Evolutionary conservation across 345 rosid species (phyloP).

Genomic region (Lenwebbia sp.): DNA sequence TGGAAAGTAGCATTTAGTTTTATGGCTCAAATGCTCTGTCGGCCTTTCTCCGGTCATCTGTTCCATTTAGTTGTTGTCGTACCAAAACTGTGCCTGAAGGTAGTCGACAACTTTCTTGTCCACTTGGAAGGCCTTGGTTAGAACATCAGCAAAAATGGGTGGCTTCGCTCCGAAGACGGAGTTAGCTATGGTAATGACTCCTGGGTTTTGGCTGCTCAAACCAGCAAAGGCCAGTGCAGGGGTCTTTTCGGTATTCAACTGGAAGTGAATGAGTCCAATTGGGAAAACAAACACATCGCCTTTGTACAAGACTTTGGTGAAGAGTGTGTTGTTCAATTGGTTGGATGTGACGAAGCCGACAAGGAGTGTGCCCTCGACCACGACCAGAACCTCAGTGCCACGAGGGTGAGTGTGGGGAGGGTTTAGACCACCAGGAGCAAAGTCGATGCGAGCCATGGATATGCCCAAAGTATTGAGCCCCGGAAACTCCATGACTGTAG

Average conservation of each 20-base stretch:
- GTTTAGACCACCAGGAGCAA: constrained; percentile 14
- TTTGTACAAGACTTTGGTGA: constrained; percentile 3
- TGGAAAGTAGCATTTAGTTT: no score
- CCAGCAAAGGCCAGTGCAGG: constrained; percentile 15
- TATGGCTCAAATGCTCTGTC: no score
- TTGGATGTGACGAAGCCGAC: constrained; percentile 26
- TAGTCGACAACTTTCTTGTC: no score
- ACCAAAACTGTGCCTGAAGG: no score
- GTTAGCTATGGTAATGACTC: constrained; percentile 5
- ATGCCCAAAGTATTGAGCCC: constrained; percentile 19
- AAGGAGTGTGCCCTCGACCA: constrained; percentile 11
- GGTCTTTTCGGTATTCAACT: constrained; percentile 17
- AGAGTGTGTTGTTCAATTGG: constrained; percentile 3
- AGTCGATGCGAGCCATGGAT: constrained; percentile 15
- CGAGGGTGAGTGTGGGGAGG: constrained; percentile 36
- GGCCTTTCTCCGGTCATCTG: no score
- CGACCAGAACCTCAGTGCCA: constrained; percentile 22
- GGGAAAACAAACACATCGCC: constrained; percentile 31
- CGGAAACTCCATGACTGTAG: background rate
- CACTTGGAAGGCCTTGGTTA: no score
- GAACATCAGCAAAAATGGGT: no score
- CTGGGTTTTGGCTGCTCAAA: constrained; percentile 16
- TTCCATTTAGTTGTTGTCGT: no score
- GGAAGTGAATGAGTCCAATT: constrained; percentile 19
- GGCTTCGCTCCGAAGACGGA: no score